Percentiles rank a stretch among this genome's conserved stretches.
Evolutionary conservation across 192 early-diverging fungal genomes (phyloP).

Genomic region (Podila minutissima): DNA sequence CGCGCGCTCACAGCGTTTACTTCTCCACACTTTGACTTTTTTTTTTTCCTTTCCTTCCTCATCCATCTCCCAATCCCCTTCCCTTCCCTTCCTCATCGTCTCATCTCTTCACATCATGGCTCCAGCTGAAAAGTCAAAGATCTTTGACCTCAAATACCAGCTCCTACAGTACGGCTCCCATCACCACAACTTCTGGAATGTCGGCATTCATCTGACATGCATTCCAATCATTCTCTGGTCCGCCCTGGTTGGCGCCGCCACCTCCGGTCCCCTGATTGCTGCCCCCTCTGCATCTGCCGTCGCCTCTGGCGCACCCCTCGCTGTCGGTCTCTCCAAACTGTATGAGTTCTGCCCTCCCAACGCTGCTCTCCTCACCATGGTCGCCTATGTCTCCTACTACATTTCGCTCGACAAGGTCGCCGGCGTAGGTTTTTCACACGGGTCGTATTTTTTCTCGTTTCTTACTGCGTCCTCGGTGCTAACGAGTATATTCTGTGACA

Average conservation of each 20-base stretch:
- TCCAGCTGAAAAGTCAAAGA: slow-evolving; percentile 32
- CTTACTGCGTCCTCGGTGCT: background rate
- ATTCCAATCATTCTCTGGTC: slow-evolving; percentile 94
- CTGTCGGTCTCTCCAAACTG: slow-evolving; percentile 40
- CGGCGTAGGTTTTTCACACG: slow-evolving; percentile 57
- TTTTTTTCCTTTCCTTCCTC: background rate
- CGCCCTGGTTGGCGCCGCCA: slow-evolving; percentile 67
- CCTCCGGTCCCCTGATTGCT: slow-evolving; percentile 54
- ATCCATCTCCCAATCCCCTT: background rate
- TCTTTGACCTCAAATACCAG: slow-evolving; percentile 86
- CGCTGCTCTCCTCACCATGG: slow-evolving; percentile 63
- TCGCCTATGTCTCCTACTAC: slow-evolving; percentile 81
- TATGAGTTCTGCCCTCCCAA: slow-evolving; percentile 57
- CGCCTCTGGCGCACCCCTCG: slow-evolving; percentile 36
- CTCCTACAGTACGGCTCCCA: slow-evolving; percentile 84
- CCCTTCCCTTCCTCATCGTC: slow-evolving; percentile 5
- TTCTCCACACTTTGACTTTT: background rate
- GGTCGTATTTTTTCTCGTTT: slow-evolving; percentile 21
- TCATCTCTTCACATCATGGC: slow-evolving; percentile 1
- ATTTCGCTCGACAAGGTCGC: slow-evolving; percentile 75
- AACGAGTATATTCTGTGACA: background rate
- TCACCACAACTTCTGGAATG: slow-evolving; percentile 82
- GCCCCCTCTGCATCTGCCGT: slow-evolving; percentile 47
- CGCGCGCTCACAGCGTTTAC: background rate
- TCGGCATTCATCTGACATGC: slow-evolving; percentile 86